Base-by-base conservation (phyloP, 495 filamentous ascomycete genomes). In the Penicillium robsamsonii region DNA sequence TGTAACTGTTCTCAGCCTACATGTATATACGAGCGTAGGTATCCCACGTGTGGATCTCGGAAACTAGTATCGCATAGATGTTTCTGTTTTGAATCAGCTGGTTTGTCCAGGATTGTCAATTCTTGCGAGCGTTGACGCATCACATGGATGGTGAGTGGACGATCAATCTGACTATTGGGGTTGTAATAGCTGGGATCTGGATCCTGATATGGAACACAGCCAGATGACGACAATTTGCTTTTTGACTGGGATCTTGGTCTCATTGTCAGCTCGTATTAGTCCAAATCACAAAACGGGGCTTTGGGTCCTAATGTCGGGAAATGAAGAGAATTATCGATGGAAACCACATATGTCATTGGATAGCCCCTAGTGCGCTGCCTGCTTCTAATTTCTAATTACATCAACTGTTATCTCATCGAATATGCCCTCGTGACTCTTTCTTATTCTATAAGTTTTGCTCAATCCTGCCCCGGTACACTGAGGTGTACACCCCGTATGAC, bases 261-360 rank as follows among this genome's bases (percentile, higher is more conserved):
- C 15, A 24, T 17, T 20, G 51, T 53, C 51, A 54, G 42, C 51
- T 54, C n/a, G 42, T 54, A 17, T 15, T 31, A 29, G 51, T 44
- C 42, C 30, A n/a, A 44, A 54, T 54, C 30, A 27, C 13, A 46
- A 54, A 46, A 22, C 12, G 17, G 17, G 41, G 27, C 48, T 50
- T 50, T 37, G n/a, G 33, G 29, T 5, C 15, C 11, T 31, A 15
- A 6, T 35, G 15, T 30, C 4, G 10, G 50, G 18, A 53, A 41
- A 51, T 18, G 12, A 3, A 35, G 22, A 44, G 24, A 15, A 41
- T 3, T 7, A 13, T 6, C 37, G 22, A 42, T 35, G 9, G 20
- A n/a, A 7, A 20, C 18, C 8, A 11, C 8, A 22, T 0, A 29
- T 44, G 24, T 25, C 17, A 53, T 45, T 45, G 41, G 29, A 13